A percentile compares a stretch with the other conserved stretches of the same genome.
phyloP scores from a whole-genome alignment of 768 basidiomycete species.

The Zangia roseola region DNA sequence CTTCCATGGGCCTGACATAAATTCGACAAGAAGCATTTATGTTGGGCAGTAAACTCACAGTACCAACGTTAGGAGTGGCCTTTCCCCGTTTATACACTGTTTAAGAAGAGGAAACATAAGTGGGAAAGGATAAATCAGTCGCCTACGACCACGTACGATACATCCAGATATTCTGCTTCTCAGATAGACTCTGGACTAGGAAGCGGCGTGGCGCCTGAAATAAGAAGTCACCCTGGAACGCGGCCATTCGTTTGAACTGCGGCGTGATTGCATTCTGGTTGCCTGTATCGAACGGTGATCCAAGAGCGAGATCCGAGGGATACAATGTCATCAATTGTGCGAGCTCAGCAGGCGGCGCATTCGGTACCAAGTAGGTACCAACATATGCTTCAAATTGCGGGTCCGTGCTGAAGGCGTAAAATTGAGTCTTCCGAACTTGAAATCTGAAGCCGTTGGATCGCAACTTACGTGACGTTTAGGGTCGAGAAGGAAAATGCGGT shows the following conservation, averaged over 20 bases:
- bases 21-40: too few species aligned
- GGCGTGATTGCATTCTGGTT: conserved; percentile 42
- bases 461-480: conserved; percentile 46
- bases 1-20: conserved; percentile 39
- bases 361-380: conserved; percentile 28
- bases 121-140: too few species aligned
- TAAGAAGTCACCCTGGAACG: conserved; percentile 48
- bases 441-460: too few species aligned
- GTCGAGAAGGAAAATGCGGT: conserved; percentile 46
- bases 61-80: too few species aligned
- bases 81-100: too few species aligned
- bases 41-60: too few species aligned
- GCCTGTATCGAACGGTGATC: conserved; percentile 57
- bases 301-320: conserved; percentile 39
- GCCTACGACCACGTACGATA: too few species aligned
- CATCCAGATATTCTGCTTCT: conserved; percentile 41
- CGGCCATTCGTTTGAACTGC: conserved; percentile 51
- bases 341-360: conserved; percentile 21
- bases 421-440: too few species aligned
- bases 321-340: conserved; percentile 33
- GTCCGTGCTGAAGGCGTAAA: conserved; percentile 15
- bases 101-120: too few species aligned
- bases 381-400: conserved; percentile 33
- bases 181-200: conserved; percentile 39
- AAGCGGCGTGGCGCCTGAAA: conserved; percentile 52